Evolutionary conservation across 1,284 basidiomycete species (phyloP).

Genomic region (Inonotus hispidus): DNA sequence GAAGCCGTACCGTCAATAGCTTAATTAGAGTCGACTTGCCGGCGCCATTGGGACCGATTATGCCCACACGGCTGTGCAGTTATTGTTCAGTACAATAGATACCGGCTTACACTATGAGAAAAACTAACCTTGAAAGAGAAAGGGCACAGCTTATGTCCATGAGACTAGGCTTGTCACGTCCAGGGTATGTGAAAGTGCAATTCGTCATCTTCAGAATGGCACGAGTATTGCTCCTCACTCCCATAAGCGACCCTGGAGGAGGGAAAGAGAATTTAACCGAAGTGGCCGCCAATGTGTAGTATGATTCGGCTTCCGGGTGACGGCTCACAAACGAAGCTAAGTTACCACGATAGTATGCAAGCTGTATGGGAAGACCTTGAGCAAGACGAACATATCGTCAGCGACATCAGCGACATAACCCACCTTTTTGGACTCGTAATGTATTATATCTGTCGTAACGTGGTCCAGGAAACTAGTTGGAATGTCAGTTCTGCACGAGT

Average conservation of each 20-base stretch:
- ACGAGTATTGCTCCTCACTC: constrained; percentile 93
- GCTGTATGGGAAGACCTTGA: constrained; percentile 35
- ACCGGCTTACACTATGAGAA: constrained; percentile 20
- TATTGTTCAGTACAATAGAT: not conserved
- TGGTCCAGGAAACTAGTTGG: constrained; percentile 83
- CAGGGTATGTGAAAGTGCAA: constrained; percentile 95
- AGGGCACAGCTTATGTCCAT: constrained; percentile 89
- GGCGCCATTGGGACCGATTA: constrained; percentile 89
- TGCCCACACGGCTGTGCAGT: constrained; percentile 70
- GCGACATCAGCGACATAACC: constrained; percentile 2
- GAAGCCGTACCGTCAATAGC: constrained; percentile 69
- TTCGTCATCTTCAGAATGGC: constrained; percentile 92
- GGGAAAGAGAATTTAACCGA: constrained; percentile 97
- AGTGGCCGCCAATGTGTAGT: constrained; percentile 94
- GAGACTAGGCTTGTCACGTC: constrained; percentile 78
- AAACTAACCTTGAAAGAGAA: constrained; percentile 74
- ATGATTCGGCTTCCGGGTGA: constrained; percentile 94
- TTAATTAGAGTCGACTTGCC: constrained; percentile 98
- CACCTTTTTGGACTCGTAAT: constrained; percentile 93
- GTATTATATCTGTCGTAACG: constrained; percentile 96
- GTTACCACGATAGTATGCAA: constrained; percentile 95
- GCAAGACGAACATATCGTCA: constrained; percentile 14
- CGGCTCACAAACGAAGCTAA: constrained; percentile 87
- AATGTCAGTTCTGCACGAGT: constrained; percentile 5
- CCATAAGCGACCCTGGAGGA: constrained; percentile 93